Evolutionary conservation across 2,329 filamentous ascomycete species (phyloP).

Genomic region (Penicillium sp.): DNA sequence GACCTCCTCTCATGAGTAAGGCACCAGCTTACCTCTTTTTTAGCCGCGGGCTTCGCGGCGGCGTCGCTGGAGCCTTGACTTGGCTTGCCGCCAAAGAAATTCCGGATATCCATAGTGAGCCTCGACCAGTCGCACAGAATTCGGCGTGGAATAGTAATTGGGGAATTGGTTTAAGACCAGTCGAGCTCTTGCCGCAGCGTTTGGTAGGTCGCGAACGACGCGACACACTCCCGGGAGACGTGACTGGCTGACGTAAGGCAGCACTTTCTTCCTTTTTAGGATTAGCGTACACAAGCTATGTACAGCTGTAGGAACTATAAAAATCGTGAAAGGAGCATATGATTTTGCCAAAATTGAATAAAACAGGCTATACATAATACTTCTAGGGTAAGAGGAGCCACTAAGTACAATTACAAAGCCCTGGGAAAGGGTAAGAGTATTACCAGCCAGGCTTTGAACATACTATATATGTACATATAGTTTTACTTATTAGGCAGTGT

Average conservation of each 20-base stretch:
- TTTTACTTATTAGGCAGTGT: not conserved
- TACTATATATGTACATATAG: not conserved
- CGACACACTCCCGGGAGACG: slow-evolving; percentile 24
- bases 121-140: not conserved
- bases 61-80: slow-evolving; percentile 54
- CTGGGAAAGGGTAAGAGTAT: not conserved
- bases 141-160: not conserved
- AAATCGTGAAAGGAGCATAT: not conserved
- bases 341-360: not conserved
- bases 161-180: not conserved
- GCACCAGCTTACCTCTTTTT: slow-evolving; percentile 42
- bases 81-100: slow-evolving; percentile 80
- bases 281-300: slow-evolving; percentile 6
- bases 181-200: not conserved
- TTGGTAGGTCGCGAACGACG: slow-evolving; percentile 10
- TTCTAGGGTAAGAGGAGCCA: not conserved
- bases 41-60: slow-evolving; percentile 32
- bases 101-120: slow-evolving; percentile 78
- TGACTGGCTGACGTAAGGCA: slow-evolving; percentile 19
- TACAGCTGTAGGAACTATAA: not conserved
- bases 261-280: slow-evolving; percentile 20
- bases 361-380: not conserved
- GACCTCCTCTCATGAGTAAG: not conserved
- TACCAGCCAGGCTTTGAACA: not conserved
- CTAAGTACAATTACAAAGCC: not conserved